Percentiles rank a stretch among this genome's conserved stretches.
phyloP scores from a whole-genome alignment of 2,329 filamentous ascomycete genomes.

The Nemania sp. region DNA sequence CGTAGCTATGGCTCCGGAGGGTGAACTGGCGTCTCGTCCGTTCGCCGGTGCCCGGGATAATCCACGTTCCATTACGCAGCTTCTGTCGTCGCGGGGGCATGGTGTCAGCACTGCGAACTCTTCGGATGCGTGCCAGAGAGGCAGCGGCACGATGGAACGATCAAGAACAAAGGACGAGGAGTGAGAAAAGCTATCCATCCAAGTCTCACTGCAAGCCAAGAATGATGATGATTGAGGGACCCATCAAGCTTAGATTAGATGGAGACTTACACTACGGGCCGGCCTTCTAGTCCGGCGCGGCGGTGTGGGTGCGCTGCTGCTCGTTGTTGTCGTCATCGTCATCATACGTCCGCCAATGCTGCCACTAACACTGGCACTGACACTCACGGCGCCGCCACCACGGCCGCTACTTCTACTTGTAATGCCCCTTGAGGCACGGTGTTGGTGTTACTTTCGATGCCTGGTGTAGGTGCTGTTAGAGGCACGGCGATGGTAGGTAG shows the following conservation, averaged over 20 bases:
- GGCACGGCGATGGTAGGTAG: not conserved
- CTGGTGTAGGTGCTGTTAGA: not conserved
- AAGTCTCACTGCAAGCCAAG: not conserved
- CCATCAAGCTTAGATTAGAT: constrained; percentile 23
- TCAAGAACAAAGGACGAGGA: constrained; percentile 19
- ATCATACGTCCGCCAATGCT: not conserved
- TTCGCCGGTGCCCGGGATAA: constrained; percentile 87
- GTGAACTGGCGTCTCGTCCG: constrained; percentile 84
- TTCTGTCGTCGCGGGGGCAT: constrained; percentile 69
- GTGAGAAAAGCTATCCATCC: not conserved
- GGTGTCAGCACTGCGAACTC: constrained; percentile 54
- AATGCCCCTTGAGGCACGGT: constrained; percentile 11
- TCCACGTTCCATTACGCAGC: constrained; percentile 86
- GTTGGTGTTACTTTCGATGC: not conserved
- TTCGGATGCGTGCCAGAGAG: constrained; percentile 9
- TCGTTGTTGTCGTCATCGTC: constrained; percentile 32
- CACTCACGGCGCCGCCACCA: constrained; percentile 25
- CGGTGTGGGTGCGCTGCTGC: constrained; percentile 34
- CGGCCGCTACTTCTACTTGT: constrained; percentile 1
- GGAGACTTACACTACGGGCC: constrained; percentile 44
- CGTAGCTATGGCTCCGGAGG: constrained; percentile 65
- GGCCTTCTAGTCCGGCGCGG: constrained; percentile 42
- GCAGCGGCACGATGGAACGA: constrained; percentile 15
- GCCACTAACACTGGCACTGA: not conserved
- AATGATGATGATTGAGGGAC: constrained; percentile 13